Evolutionary conservation across 2,329 filamentous ascomycete species (phyloP).

Genomic region (Hirsutella thompsonii): DNA sequence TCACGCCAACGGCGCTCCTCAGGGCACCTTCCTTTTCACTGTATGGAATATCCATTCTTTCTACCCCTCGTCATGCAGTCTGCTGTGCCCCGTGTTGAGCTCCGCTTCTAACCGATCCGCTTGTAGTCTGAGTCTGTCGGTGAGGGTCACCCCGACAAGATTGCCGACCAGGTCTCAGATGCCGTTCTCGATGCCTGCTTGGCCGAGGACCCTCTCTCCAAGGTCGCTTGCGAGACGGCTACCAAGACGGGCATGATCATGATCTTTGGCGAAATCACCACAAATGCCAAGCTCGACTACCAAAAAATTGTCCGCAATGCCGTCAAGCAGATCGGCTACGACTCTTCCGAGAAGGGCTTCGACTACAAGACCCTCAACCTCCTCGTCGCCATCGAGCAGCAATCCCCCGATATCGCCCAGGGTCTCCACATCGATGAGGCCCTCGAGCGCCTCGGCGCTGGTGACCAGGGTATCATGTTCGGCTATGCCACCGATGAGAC

Average conservation of each 20-base stretch:
- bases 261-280: slow-evolving; percentile 98
- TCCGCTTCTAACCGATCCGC: slow-evolving; percentile 10
- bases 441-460: slow-evolving; percentile 92
- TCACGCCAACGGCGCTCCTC: slow-evolving; percentile 14
- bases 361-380: slow-evolving; percentile 99
- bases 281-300: slow-evolving; percentile 92
- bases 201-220: slow-evolving; percentile 87
- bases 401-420: slow-evolving; percentile 97
- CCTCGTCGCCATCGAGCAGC: slow-evolving; percentile 96
- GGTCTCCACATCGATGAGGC: slow-evolving; percentile 97
- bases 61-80: background rate
- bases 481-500: slow-evolving; percentile 99
- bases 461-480: slow-evolving; percentile 99
- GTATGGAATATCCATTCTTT: slow-evolving; percentile 25
- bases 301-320: slow-evolving; percentile 89
- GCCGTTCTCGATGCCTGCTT: slow-evolving; percentile 98
- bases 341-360: slow-evolving; percentile 93
- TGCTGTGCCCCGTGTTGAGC: too few species aligned
- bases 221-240: slow-evolving; percentile 97
- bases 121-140: slow-evolving; percentile 70
- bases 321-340: slow-evolving; percentile 98
- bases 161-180: slow-evolving; percentile 96
- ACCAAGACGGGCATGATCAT: slow-evolving; percentile 99
- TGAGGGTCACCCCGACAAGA: slow-evolving; percentile 92
- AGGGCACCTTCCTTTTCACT: slow-evolving; percentile 75